Evolutionary conservation across 805 yeast species (phyloP).

Genomic region (Metschnikowia lachancei): DNA sequence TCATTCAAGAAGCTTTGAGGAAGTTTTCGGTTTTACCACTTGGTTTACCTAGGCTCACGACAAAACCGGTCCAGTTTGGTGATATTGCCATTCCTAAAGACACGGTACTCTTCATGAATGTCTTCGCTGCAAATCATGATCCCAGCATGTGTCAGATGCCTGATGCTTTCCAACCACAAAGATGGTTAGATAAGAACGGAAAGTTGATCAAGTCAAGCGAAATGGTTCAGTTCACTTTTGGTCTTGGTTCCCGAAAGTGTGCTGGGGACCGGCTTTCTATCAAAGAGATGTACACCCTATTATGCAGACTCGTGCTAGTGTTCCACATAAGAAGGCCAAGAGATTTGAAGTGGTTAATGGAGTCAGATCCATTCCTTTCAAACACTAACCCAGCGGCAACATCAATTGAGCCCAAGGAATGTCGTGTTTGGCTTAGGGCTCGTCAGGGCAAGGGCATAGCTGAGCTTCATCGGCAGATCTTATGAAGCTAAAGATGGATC

Average conservation of each 20-base stretch:
- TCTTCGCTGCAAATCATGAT: conserved; percentile 72
- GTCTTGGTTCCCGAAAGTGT: conserved; percentile 72
- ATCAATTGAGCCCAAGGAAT: conserved; percentile 58
- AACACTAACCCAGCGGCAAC: conserved; percentile 56
- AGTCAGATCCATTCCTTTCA: conserved; percentile 48
- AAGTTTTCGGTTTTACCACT: conserved; percentile 65
- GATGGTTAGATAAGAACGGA: conserved; percentile 43
- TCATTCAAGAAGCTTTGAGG: conserved; percentile 62
- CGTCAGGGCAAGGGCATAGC: conserved; percentile 9
- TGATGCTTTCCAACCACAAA: conserved; percentile 47
- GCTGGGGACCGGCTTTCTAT: conserved; percentile 64
- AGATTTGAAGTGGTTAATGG: conserved; percentile 34
- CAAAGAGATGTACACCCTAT: conserved; percentile 59
- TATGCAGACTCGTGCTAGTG: conserved; percentile 50
- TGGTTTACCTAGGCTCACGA: conserved; percentile 60
- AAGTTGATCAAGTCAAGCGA: conserved; percentile 15
- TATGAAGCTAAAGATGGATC: conserved; percentile 42
- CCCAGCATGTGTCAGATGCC: conserved; percentile 42
- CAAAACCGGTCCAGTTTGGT: conserved; percentile 46
- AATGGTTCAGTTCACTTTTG: conserved; percentile 54
- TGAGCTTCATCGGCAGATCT: conserved; percentile 3
- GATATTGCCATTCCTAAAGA: conserved; percentile 49
- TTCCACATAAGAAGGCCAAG: conserved; percentile 49
- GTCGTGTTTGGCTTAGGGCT: conserved; percentile 22
- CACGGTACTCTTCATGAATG: conserved; percentile 61